Evolutionary conservation across 257 asterid species (phyloP).

Genomic region (Coffea eugenioides): DNA sequence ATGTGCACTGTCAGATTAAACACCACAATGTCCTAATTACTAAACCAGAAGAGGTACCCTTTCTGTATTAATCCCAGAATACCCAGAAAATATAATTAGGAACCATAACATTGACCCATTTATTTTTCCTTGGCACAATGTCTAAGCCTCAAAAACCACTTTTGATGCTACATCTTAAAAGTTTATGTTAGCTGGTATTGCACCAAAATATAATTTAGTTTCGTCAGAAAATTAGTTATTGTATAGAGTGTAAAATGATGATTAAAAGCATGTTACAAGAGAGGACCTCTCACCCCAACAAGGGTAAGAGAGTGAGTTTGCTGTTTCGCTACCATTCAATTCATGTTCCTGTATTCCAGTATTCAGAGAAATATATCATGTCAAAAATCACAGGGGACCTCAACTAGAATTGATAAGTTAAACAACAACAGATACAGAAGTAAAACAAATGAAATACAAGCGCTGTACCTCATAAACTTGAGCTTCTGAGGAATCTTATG

Average conservation of each 20-base stretch:
- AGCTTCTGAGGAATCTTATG: constrained; percentile 58
- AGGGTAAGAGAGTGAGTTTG: not conserved
- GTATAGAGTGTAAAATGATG: not conserved
- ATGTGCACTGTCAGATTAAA: not conserved
- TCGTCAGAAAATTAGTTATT: not conserved
- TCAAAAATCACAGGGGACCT: not conserved
- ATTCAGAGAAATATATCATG: not conserved
- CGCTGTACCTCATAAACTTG: constrained; percentile 70
- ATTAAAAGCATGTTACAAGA: not conserved
- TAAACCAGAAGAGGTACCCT: not conserved
- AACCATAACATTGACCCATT: not conserved
- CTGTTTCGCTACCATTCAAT: not conserved
- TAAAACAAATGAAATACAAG: not conserved
- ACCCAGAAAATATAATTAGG: not conserved
- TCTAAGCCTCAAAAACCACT: not conserved
- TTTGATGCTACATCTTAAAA: not conserved
- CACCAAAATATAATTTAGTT: not conserved
- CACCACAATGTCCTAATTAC: not conserved
- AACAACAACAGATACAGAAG: not conserved
- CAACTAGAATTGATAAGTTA: not conserved
- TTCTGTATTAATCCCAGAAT: not conserved
- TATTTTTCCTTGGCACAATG: not conserved
- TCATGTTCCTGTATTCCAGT: not conserved
- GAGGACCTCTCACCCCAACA: not conserved
- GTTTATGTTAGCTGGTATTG: not conserved